Base-by-base conservation (phyloP, 108 stramenopile genomes). In the Pseudonitzschia pungens region DNA sequence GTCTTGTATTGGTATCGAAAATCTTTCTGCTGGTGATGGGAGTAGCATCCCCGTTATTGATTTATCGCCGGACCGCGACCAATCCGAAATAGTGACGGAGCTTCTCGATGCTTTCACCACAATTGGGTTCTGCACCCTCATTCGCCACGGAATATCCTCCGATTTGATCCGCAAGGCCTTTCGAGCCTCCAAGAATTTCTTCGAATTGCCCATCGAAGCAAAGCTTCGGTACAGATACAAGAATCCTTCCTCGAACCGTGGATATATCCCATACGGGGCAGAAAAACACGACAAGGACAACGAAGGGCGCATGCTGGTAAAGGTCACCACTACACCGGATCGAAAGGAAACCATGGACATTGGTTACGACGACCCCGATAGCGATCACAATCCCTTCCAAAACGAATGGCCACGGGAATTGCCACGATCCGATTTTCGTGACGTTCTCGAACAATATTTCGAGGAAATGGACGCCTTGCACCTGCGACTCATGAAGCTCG, bases 201-300 rank as follows among this genome's bases (percentile, higher is more conserved):
- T 90, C 60, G 56, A 76, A 10, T 57, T 76, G 33, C 78, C 86
- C 10, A 7, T 68, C 0, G 71, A 71, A 7, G 56, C 62, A 41
- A 90, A 87, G 65, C 71, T 79, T 67, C 75, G 81, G 20, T 84
- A 78, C 14, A 72, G 68, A 15, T 89, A 87, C 64, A 72, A 83
- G 67, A 50, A 65, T 44, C 69, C 57, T 2, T 55, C 75, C 15
- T 69, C 73, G 44, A 87, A 87, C 68, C 80, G 89, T 45, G 89
- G 89, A 36, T 90, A 90, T 60, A 90, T 90, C 70, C 69, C 72
- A 0, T 33, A 82, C 45, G 86, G 89, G 0, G 51, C 63, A 2
- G 81, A 81, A 60, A 77, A 48, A 20, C 67, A 72, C 32, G 76
- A 81, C 58, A 45, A 69, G 10, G 71, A 64, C 57, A 60, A 62